Evolutionary conservation across 192 early-diverging fungal genomes (phyloP).

Genomic region (Allomyces javanicus): DNA sequence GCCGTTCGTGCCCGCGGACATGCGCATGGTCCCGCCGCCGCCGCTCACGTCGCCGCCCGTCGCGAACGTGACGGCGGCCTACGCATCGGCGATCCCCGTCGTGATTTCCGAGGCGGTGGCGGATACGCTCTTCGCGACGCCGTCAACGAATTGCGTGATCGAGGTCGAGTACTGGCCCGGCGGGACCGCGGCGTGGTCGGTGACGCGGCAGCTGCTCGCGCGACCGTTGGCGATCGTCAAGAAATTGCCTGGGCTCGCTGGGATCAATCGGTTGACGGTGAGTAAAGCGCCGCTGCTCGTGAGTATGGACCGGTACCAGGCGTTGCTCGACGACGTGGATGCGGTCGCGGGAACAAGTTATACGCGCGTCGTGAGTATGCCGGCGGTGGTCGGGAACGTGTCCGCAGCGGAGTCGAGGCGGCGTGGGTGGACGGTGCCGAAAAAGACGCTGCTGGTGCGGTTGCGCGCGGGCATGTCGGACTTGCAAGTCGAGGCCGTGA

Average conservation of each 20-base stretch:
- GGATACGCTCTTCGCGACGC: not conserved
- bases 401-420: too few relatives aligned
- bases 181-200: not conserved
- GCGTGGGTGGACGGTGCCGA: conserved; percentile 2
- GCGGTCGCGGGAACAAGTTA: not conserved
- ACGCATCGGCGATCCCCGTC: not conserved
- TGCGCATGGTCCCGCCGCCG: too few relatives aligned
- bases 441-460: conserved; percentile 2
- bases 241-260: conserved; percentile 1
- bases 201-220: not conserved
- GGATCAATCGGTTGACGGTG: not conserved
- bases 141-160: too few relatives aligned
- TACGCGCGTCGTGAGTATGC: too few relatives aligned
- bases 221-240: not conserved
- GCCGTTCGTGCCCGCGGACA: too few relatives aligned
- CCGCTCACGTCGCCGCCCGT: conserved; percentile 4
- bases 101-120: not conserved
- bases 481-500: conserved; percentile 4
- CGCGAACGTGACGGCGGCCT: not conserved
- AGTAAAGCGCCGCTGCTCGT: not conserved
- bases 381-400: too few relatives aligned
- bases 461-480: conserved; percentile 1
- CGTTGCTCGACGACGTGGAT: not conserved
- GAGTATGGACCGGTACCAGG: not conserved
- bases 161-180: too few relatives aligned